Evolutionary conservation across 495 filamentous ascomycete genomes (phyloP).

Genomic region (Aspergillus nidulans): DNA sequence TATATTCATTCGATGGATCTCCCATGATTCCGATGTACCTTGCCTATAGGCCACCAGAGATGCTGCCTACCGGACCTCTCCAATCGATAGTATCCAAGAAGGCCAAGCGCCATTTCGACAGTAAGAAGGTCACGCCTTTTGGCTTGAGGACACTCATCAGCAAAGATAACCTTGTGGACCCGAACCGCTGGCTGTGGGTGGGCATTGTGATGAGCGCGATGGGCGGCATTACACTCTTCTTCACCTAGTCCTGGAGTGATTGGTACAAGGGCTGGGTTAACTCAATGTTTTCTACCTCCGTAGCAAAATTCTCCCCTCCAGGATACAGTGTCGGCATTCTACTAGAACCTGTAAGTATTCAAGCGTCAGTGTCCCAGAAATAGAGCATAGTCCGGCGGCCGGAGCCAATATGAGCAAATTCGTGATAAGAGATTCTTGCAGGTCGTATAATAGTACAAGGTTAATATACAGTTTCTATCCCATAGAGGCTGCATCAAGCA

Average conservation of each 20-base stretch:
- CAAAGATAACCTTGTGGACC: conserved; percentile 46
- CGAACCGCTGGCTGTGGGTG: conserved; percentile 65
- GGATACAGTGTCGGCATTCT: not conserved
- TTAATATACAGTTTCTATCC: conserved; percentile 14
- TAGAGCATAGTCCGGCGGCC: not conserved
- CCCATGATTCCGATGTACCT: conserved; percentile 73
- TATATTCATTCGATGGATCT: conserved; percentile 60
- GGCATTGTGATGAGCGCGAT: conserved; percentile 63
- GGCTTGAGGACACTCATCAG: conserved; percentile 41
- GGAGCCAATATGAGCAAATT: not conserved
- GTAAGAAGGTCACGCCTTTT: conserved; percentile 30
- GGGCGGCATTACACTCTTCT: conserved; percentile 43
- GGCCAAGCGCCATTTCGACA: conserved; percentile 21
- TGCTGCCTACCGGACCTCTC: conserved; percentile 69
- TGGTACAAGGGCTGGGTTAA: too few relatives aligned
- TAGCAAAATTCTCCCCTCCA: not conserved
- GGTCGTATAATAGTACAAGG: conserved; percentile 15
- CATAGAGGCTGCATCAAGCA: not conserved
- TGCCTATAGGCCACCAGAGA: conserved; percentile 62
- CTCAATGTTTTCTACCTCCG: not conserved
- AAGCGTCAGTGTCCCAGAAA: not conserved
- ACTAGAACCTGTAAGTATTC: not conserved
- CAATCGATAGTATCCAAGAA: conserved; percentile 51
- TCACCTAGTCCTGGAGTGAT: conserved; percentile 23
- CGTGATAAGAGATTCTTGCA: not conserved